These are phyloP conservation scores for Penstemon davidsonii DNA, from an alignment of 257 asterid species.

Conservation along the genomic window DNA sequence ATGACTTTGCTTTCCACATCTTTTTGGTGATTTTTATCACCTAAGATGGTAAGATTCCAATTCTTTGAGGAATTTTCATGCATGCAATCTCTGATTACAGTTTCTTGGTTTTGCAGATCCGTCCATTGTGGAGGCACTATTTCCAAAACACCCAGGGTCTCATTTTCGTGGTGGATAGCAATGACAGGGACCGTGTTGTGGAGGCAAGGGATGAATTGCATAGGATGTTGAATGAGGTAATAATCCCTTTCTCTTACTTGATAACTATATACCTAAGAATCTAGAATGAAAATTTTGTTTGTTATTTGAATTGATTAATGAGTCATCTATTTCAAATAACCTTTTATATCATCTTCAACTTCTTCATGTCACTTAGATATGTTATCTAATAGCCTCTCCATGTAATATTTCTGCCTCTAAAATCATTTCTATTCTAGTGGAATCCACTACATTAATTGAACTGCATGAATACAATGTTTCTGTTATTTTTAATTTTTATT, in stretches of 20 bases:
- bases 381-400: background rate
- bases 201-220: conserved; percentile 92
- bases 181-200: conserved; percentile 80
- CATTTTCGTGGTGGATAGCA: conserved; percentile 84
- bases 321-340: background rate
- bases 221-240: conserved; percentile 85
- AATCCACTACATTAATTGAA: background rate
- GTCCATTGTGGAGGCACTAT: conserved; percentile 95
- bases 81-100: conserved; percentile 4
- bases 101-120: conserved; percentile 50
- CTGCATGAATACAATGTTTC: no score
- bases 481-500: no score
- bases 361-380: background rate
- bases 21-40: background rate
- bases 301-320: background rate
- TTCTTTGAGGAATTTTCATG: background rate
- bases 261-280: background rate
- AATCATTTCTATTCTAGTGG: conserved; percentile 3
- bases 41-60: background rate
- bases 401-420: background rate
- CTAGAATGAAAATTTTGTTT: background rate
- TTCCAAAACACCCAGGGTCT: conserved; percentile 92
- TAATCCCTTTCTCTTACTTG: background rate
- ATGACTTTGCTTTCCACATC: conserved; percentile 1
- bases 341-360: background rate